Percentiles rank a stretch among this genome's conserved stretches.
phyloP scores from a whole-genome alignment of 23 red algal species.

The Pyropia yezoensis region DNA sequence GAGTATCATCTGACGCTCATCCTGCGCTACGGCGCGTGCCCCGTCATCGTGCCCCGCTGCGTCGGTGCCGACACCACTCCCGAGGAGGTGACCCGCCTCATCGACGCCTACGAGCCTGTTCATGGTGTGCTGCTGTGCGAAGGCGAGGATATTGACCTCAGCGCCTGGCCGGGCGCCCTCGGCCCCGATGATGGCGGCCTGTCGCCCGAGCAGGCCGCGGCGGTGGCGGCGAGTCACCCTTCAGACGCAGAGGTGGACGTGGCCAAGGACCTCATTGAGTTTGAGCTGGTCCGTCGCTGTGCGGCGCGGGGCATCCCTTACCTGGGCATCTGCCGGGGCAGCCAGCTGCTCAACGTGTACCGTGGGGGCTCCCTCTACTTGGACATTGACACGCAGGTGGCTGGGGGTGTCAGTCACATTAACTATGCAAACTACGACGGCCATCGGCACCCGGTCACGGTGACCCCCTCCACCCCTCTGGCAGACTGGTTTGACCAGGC shows the following conservation, averaged over 20 bases:
- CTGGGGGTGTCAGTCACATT: constrained; percentile 33
- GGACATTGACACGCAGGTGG: constrained; percentile 53
- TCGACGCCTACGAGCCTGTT: constrained; percentile 63
- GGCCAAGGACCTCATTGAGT: constrained; percentile 75
- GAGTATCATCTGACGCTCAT: constrained; percentile 85
- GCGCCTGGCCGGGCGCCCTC: constrained; percentile 5
- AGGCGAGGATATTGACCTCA: constrained; percentile 83
- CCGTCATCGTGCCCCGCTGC: constrained; percentile 83
- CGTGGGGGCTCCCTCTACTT: constrained; percentile 59
- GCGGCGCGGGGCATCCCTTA: constrained; percentile 60
- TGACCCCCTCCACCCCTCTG: constrained; percentile 57
- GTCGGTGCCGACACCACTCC: constrained; percentile 3
- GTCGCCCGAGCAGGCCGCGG: constrained; percentile 13
- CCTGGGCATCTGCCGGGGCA: constrained; percentile 84
- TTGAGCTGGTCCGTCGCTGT: constrained; percentile 52
- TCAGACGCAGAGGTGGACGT: constrained; percentile 48
- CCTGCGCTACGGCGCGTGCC: constrained; percentile 32
- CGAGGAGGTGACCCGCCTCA: constrained; percentile 1
- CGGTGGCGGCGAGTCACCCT: constrained; percentile 10
- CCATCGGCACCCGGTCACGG: constrained; percentile 41
- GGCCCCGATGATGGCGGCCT: constrained; percentile 14
- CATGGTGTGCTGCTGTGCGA: constrained; percentile 85
- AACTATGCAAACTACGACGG: constrained; percentile 93
- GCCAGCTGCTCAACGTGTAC: constrained; percentile 79
- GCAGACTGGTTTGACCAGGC: constrained; percentile 54